Conservation (phyloP, 2,329 filamentous ascomycete species). For the Purpureocillium takamizusanense region DNA sequence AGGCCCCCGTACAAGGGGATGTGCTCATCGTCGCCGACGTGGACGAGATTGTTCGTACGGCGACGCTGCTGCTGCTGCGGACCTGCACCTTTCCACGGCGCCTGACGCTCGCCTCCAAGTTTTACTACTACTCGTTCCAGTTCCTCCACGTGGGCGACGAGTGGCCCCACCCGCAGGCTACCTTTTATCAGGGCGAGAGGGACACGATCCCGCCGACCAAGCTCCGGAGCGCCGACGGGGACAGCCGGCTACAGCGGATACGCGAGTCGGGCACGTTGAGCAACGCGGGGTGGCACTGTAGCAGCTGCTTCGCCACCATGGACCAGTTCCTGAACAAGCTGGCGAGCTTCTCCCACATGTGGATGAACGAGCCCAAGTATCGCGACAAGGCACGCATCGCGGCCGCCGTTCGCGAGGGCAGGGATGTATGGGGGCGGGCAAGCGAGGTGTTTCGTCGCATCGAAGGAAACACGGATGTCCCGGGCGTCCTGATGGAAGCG, state of each 20-base stretch:
- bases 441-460: conserved; percentile 38
- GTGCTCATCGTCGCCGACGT: conserved; percentile 52
- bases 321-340: conserved; percentile 47
- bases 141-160: conserved; percentile 29
- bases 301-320: conserved; percentile 49
- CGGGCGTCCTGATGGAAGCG: conserved; percentile 32
- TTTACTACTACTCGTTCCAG: conserved; percentile 52
- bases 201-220: conserved; percentile 43
- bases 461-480: conserved; percentile 43
- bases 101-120: conserved; percentile 39
- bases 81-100: conserved; percentile 43
- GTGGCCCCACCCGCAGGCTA: conserved; percentile 54
- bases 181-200: conserved; percentile 31
- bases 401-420: conserved; percentile 40
- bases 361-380: conserved; percentile 40
- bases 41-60: conserved; percentile 50
- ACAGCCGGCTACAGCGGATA: conserved; percentile 25
- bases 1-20: conserved; percentile 37
- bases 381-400: conserved; percentile 39
- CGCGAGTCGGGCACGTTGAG: conserved; percentile 34
- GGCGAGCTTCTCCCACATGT: conserved; percentile 44
- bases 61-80: conserved; percentile 37
- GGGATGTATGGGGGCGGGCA: conserved; percentile 45
- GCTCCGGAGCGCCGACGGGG: conserved; percentile 39
- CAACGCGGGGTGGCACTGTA: conserved; percentile 54